A percentile compares a stretch with the other conserved stretches of the same genome.
Conservation (phyloP, 257 asterid genomes). For the Capsicum rhomboideum region DNA sequence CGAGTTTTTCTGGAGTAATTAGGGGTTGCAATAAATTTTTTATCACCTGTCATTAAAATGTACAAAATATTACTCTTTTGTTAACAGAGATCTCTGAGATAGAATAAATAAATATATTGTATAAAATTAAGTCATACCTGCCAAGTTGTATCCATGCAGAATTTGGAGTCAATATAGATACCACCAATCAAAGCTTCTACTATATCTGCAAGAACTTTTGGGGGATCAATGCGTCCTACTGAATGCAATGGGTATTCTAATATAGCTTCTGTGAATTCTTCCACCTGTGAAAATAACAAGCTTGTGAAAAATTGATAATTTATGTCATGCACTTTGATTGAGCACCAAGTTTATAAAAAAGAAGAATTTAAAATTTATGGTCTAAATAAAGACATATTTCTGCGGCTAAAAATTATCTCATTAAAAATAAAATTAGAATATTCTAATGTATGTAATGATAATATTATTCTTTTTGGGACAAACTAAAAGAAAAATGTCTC, state of each 20-base stretch:
- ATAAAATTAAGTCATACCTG: slow-evolving; percentile 14
- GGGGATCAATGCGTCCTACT: slow-evolving; percentile 35
- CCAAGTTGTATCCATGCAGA: not conserved
- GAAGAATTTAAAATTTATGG: too few species aligned
- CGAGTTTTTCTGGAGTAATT: slow-evolving; percentile 18
- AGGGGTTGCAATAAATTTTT: slow-evolving; percentile 26
- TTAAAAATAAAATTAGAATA: too few species aligned
- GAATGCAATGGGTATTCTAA: slow-evolving; percentile 39
- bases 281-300: slow-evolving; percentile 7
- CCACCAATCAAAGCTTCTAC: slow-evolving; percentile 53
- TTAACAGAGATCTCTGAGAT: not conserved
- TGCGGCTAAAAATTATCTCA: too few species aligned
- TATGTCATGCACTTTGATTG: too few species aligned
- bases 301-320: not conserved
- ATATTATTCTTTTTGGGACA: too few species aligned
- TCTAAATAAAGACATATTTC: too few species aligned
- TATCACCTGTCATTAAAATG: slow-evolving; percentile 11
- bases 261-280: slow-evolving; percentile 24
- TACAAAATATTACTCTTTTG: not conserved
- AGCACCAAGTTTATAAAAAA: too few species aligned
- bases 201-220: slow-evolving; percentile 48
- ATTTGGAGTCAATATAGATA: not conserved
- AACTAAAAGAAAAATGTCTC: not conserved
- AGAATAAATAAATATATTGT: too few species aligned
- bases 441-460: too few species aligned